Evolutionary conservation across 441 rosid genomes (phyloP), one percentile per base, ranked within the genome.

Genomic region (Viola pubescens): DNA sequence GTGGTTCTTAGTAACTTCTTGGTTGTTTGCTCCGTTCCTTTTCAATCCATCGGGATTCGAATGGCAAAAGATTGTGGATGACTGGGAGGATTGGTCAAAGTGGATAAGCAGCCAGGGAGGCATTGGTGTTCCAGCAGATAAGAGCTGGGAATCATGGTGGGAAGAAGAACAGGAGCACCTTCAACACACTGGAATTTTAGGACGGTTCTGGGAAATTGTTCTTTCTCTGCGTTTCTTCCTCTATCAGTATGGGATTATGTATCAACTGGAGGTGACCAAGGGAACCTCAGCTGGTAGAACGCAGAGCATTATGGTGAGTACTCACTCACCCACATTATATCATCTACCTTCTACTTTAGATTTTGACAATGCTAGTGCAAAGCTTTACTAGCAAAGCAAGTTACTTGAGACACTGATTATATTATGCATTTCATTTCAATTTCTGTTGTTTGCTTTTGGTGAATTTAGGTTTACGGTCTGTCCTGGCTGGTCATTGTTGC

Each of bases 121-220:
- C 8, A 87, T 91, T 52, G 97, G 98, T 66, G 95, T 91, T 43
- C 91, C 95, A 2, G 95, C 89, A 64, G 63, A 61, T 73, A 89
- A 91, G 81, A 91, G 98, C 79, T 91, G 96, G 97, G 97, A 91
- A 64, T 91, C 98, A 1, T 91, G 98, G 97, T 91, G 98, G 97
- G 94, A 89, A 4, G 96, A 89, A 69, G 97, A 91, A 62, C 94
- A 89, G 64, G 97, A 89, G 68, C 98, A 89, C 69, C 73, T 91
- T 41, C 84, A 74, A 65, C 68, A 87, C 81, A 80, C 95, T 2
- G 97, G 97, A 0, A 56, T 75, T 38, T 64, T 76, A 5, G 98
- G 95, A 11, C 77, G 86, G 50, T 63, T 89, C 48, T 81, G 87
- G 82, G 98, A 89, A 54, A 75, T 92, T 19, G 52, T 89, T 57